These are phyloP conservation scores for Populus deltoides DNA, from an alignment of 345 rosid genomes.

Conservation along the genomic window DNA sequence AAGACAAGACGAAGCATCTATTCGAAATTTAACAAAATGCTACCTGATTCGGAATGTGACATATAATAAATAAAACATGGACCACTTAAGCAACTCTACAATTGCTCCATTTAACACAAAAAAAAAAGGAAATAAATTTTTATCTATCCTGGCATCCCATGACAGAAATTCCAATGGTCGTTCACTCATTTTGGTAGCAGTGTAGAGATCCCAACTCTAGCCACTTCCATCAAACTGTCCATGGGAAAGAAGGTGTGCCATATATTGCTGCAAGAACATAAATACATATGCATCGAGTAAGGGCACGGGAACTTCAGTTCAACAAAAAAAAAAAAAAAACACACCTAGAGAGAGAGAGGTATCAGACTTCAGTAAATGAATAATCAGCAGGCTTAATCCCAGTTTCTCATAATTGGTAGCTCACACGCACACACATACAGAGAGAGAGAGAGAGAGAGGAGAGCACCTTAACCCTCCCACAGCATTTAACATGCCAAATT, in stretches of 20 bases:
- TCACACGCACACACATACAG: no score
- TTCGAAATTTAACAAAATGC: neutral
- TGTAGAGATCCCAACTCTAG: constrained; percentile 22
- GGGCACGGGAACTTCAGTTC: constrained; percentile 1
- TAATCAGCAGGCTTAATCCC: neutral
- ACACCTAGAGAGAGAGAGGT: neutral
- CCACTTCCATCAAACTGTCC: constrained; percentile 83
- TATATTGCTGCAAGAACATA: constrained; percentile 65
- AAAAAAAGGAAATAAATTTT: no score
- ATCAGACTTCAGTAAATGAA: neutral
- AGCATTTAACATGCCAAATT: no score
- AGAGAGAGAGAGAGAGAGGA: no score
- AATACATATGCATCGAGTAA: neutral
- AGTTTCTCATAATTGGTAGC: neutral
- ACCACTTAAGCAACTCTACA: neutral
- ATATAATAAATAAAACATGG: neutral
- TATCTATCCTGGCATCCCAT: neutral
- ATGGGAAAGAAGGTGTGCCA: constrained; percentile 87
- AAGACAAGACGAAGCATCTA: neutral
- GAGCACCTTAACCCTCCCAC: no score
- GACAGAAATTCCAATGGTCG: neutral
- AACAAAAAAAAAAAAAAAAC: neutral
- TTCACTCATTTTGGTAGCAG: neutral
- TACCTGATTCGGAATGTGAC: neutral
- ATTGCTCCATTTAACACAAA: no score